Evolutionary conservation across 2,329 filamentous ascomycete species (phyloP), one percentile per base, ranked within the genome.

Genomic region (Madurella mycetomatis): DNA sequence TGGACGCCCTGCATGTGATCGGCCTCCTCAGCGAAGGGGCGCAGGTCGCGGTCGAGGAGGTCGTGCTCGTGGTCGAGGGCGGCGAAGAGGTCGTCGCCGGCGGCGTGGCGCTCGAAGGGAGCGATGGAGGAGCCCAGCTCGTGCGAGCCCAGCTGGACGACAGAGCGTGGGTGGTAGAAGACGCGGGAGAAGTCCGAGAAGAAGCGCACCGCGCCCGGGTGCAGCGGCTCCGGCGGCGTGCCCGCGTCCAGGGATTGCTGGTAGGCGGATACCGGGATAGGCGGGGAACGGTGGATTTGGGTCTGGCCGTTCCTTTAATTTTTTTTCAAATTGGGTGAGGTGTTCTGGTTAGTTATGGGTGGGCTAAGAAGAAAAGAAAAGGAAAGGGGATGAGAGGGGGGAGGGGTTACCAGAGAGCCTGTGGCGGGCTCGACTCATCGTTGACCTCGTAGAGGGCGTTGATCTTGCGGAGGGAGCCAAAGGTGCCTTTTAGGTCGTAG

Each of bases 121-220:
- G 86, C 86, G 30, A 92, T 13, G 18, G 25, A 13, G 4, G 25
- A 3, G 25, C 34, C 34, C 34, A 37, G 4, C 34, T 95, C 90
- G 66, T 89, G 95, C 65, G 96, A 90, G 66, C 88, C 88, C 13
- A 97, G 76, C 67, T 95, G 92, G 9, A 95, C 79, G 51, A 96
- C 82, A 12, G 91, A 96, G 51, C 83, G 84, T 9, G 94, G 94
- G 67, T 97, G 92, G 68, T 88, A 96, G 71, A 85, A 99, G n/a
- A 94, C 82, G 25, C 90, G 84, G 62, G 90, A 95, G 71, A 91
- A 97, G 70, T 99, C 94, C 32, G 91, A 95, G 92, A 94, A 99
- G 73, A 94, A 97, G 51, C 90, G 83, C n/a, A 97, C 88, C 82
- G 81, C 7, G 84, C 81, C 1, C 84, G 77, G 1, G 80, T 86